Base-by-base conservation (phyloP, 1,284 basidiomycete species). In the Ganoderma lucidum region DNA sequence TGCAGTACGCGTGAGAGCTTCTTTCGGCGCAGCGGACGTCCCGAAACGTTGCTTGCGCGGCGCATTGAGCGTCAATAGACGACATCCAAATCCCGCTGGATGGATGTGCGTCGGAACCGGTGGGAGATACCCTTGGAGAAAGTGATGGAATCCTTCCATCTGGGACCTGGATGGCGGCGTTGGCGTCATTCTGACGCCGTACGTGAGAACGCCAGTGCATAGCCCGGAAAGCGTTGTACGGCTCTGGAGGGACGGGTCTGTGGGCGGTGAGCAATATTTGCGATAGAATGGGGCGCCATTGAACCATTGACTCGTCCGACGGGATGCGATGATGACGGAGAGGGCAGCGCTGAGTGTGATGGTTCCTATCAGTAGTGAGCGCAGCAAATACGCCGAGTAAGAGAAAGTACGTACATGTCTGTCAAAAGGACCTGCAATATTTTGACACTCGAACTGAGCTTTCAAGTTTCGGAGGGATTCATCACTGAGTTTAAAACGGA, bases 91-190 rank as follows among this genome's bases (percentile, higher is more conserved):
- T 39, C 64, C 64, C 58, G 9, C 23, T 28, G 48, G 48, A 64
- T 70, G 66, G 64, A 65, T 65, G 48, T 44, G 59, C 39, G 23
- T 72, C 71, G 67, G 69, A 65, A 56, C 71, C 69, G 71, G 68
- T 53, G 39, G 48, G 59, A 53, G 28, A 56, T 35, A 30, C 30
- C 30, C 30, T 35, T 56, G 15, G 14, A 12, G 44, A 17, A 44
- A 37, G 28, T 70, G 66, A 70, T 68, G 66, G 62, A 63, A 64
- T 42, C 23, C 48, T 1, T 53, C 62, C 41, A 48, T 51, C 56
- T 59, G 56, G 59, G 66, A 66, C 68, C 66, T 67, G 68, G 55
- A 62, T 28, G 45, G 63, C 68, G 67, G 66, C 42, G 56, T 51
- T 66, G 66, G 68, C 61, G 60, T 59, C 63, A 67, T 59, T 28